Base-by-base conservation (phyloP, 2,329 filamentous ascomycete genomes). In the Phialocephala sp. region DNA sequence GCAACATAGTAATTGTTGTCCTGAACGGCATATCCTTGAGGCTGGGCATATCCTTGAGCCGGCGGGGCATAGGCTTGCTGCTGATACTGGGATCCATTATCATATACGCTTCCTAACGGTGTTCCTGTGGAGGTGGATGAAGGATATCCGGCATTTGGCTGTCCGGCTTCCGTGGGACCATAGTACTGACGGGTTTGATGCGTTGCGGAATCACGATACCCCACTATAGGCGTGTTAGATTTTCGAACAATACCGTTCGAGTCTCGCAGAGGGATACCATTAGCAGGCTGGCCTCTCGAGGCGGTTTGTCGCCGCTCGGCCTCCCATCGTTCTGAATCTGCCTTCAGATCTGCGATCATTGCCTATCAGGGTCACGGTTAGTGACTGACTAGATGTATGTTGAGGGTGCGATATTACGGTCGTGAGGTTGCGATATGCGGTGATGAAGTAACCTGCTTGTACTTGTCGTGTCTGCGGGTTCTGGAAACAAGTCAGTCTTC, bases 381-480 rank as follows among this genome's bases (percentile, higher is more conserved):
- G 72, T 65, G 52, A 64, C 35, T 18, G 50, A 59, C 66, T 12
- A 45, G 18, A 43, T 52, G 54, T 32, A 18, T 56, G 20, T 37
- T 66, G 62, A 67, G 56, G 63, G 55, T 80, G 66, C 60, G 65
- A 63, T 67, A 72, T 73, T 84, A 93, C 91, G 74, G 89, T 89
- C 72, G 91, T 93, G 75, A 93, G 80, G 76, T 92, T 92, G 69
- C 91, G 86, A 79, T 93, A 93, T 68, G 90, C 91, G 58, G 88
- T 92, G 77, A 93, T 91, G 78, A 87, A 91, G 80, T 91, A 93
- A 72, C 91, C 91, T 74, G 87, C 84, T 68, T 88, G 87, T 70
- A 85, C 81, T 79, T 90, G 85, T 71, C 85, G 82, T 64, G 78
- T 85, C 72, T 83, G 78, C 22, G 84, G 81, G 75, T 87, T 85